These are phyloP conservation scores for Corinectria fuckeliana DNA, from an alignment of 2,329 filamentous ascomycete species.

Conservation along the genomic window DNA sequence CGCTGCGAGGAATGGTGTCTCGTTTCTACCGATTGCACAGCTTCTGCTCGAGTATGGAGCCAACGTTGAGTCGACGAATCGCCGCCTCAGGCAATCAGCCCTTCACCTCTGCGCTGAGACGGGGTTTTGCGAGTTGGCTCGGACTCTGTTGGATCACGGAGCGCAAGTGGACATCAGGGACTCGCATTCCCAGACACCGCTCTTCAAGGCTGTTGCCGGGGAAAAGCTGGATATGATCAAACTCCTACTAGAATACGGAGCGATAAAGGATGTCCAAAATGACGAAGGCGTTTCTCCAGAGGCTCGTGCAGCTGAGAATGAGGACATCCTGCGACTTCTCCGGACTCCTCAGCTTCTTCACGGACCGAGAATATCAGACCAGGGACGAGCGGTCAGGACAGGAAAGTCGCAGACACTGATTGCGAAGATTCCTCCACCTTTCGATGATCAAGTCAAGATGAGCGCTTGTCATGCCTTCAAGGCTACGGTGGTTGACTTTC, in stretches of 20 bases:
- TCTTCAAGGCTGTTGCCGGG: slow-evolving; percentile 1
- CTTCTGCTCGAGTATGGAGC: slow-evolving; percentile 2
- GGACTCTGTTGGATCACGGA: background rate
- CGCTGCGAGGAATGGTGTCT: background rate
- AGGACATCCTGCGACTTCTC: background rate
- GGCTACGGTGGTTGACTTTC: slow-evolving; percentile 10
- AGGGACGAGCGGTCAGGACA: background rate
- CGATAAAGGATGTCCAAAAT: background rate
- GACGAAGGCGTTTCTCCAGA: background rate
- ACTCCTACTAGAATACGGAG: slow-evolving; percentile 5
- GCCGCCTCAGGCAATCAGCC: background rate
- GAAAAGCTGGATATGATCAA: background rate
- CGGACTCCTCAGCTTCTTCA: background rate
- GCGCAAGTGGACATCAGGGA: slow-evolving; percentile 7
- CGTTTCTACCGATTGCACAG: background rate
- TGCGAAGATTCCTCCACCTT: background rate
- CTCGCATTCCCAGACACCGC: background rate
- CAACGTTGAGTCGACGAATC: slow-evolving; percentile 3
- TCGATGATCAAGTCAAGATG: slow-evolving; percentile 14
- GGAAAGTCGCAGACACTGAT: slow-evolving; percentile 4
- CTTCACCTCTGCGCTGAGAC: background rate
- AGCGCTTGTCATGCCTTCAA: slow-evolving; percentile 14
- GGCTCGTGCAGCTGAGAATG: background rate
- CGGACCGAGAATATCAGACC: background rate
- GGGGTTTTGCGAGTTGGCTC: background rate